Base-by-base conservation (phyloP, 768 basidiomycete genomes). In the Steccherinum ochraceum region DNA sequence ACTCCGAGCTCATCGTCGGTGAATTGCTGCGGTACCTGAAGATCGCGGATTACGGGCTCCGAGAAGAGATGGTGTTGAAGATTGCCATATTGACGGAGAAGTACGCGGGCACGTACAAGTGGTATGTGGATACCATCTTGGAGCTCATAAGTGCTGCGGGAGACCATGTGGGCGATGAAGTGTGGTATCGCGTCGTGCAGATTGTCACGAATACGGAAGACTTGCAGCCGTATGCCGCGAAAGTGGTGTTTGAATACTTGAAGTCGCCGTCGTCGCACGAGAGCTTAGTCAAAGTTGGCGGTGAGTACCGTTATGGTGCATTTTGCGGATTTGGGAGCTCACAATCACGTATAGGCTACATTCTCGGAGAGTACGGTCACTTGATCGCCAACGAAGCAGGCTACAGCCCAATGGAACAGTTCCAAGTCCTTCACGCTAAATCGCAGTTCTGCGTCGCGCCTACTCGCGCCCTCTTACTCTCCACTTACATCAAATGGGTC, bases 401-500 rank as follows among this genome's bases (percentile, higher is more conserved):
- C 2, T 92, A 93, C 62, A 94, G 88, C 58, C 95, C 96, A 13
- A 74, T 84, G 55, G 94, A 99, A 63, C 96, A 98, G 61, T 96
- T 98, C 67, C 88, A 89, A 56, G 74, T 87, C 2, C 71, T 98
- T 4, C 94, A 99, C 68, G 82, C 91, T 5, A 98, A 97, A 65
- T 94, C 93, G 12, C 93, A 95, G 65, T 89, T 92, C 63, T 96
- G 94, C 63, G 79, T 89, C 30, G 93, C 94, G 3, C 72, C 93
- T 24, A 98, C 96, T 5, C 83, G 95, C 26, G 87, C 94, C 0
- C 76, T 99, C 24, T 80, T 99, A 23, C 75, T 99, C 27, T 95
- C 96, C 11, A 97, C 96, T 0, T 99, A 99, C 65, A 86, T 97
- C 73, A 99, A 99, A 79, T 98, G 95, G 95, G 93, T 96, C 56